Base-by-base conservation (phyloP, 192 early-diverging fungal species). In the Podochytrium sp. region DNA sequence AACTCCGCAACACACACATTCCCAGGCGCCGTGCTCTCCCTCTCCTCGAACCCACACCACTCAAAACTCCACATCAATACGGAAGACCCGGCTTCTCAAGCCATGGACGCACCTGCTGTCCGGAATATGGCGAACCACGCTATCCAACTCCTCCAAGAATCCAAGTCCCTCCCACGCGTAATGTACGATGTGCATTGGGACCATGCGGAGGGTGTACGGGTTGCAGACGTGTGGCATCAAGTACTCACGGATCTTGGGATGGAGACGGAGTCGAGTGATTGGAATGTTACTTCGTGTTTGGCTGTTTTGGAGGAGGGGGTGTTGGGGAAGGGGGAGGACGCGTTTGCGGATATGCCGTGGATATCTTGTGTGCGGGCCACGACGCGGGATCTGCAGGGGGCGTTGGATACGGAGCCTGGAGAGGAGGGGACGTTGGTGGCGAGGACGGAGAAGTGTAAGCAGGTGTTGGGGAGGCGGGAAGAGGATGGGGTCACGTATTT, bases 1-100 rank as follows among this genome's bases (percentile, higher is more conserved):
- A 58, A 16, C 56, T 16, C n/a, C 16, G 29, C n/a, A n/a, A n/a
- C n/a, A n/a, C n/a, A 18, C 18, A 18, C 18, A 23, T 16, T 23
- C 29, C 30, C 25, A 14, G n/a, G 18, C 29, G 14, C 25, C 56
- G 20, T 23, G 18, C 29, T 16, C n/a, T 29, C 14, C 56, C 18
- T 27, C 29, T 14, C 16, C 16, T 29, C n/a, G 16, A 14, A 23
- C 56, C 16, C 56, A 16, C 18, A 18, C 16, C 20, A 23, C 16
- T 29, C 56, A 16, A 58, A 23, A 58, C 56, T 58, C n/a, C 56
- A 58, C 14, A 58, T 58, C 56, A 18, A 58, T 27, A 58, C 56
- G 56, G n/a, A 58, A 29, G 56, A 58, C 14, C 30, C 56, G 1
- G 2, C 1, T 0, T 16, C 18, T 16, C 1, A 0, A 0, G 29